Evolutionary conservation across 192 early-diverging fungal species (phyloP).

Genomic region (Coemansia sp.): DNA sequence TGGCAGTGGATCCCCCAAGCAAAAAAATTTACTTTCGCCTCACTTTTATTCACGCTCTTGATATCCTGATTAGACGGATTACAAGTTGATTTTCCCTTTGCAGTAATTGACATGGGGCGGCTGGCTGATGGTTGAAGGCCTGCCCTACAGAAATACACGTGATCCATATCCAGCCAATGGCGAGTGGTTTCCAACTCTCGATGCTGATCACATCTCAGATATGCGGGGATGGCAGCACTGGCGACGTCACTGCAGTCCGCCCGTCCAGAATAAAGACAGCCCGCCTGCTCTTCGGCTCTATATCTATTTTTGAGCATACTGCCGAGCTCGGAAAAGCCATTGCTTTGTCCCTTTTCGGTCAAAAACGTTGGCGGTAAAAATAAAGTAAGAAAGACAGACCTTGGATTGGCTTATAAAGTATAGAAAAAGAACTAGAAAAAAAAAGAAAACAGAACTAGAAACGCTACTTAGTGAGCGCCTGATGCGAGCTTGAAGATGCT

Average conservation of each 20-base stretch:
- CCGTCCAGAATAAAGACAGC: not conserved
- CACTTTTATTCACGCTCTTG: not conserved
- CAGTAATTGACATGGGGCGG: slow-evolving; percentile 6
- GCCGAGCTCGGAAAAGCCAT: not conserved
- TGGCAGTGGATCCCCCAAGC: slow-evolving; percentile 11
- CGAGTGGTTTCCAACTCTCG: not conserved
- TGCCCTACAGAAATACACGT: slow-evolving; percentile 8
- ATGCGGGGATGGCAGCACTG: not conserved
- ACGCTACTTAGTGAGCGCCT: slow-evolving; percentile 16
- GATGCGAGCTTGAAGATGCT: slow-evolving; percentile 28
- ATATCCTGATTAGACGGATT: slow-evolving; percentile 2
- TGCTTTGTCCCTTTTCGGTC: not conserved
- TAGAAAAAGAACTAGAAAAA: not conserved
- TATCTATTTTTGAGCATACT: not conserved
- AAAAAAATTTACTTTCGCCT: slow-evolving; percentile 18
- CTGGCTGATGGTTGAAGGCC: not conserved
- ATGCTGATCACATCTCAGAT: not conserved
- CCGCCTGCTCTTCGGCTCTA: not conserved
- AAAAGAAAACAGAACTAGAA: not conserved
- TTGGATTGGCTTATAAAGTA: not conserved
- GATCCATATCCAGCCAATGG: not conserved
- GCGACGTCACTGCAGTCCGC: not conserved
- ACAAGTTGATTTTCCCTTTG: not conserved
- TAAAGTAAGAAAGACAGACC: not conserved
- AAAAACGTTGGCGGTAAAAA: not conserved